Percentiles rank a stretch among this genome's conserved stretches.
Evolutionary conservation across 2,329 filamentous ascomycete species (phyloP).

Genomic region (Pezicula carpinea): DNA sequence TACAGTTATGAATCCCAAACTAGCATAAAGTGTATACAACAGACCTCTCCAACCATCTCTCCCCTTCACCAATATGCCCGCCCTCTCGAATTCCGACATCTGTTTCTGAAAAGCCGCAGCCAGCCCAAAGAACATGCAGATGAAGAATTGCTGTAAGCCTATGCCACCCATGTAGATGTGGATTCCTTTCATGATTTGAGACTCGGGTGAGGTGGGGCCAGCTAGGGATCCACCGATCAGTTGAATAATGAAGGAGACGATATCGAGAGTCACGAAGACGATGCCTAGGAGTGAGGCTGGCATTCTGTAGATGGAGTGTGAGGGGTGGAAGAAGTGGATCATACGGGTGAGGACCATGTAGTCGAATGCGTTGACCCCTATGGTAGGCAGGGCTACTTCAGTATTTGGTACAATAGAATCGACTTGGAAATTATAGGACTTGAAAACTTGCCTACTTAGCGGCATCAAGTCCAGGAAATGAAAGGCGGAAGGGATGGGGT

Average conservation of each 20-base stretch:
- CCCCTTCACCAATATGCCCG: constrained; percentile 6
- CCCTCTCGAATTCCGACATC: neutral
- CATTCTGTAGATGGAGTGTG: constrained; percentile 26
- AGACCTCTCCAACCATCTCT: constrained; percentile 2
- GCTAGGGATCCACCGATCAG: constrained; percentile 11
- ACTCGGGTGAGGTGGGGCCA: constrained; percentile 1
- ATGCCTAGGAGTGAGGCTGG: constrained; percentile 31
- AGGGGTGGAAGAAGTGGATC: constrained; percentile 28
- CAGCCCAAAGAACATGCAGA: constrained; percentile 15
- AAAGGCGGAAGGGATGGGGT: neutral
- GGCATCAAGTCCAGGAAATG: neutral
- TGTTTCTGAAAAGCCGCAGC: constrained; percentile 12
- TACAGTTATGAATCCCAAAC: constrained; percentile 16
- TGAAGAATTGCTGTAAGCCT: constrained; percentile 19
- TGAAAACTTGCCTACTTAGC: neutral
- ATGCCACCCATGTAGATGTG: constrained; percentile 22
- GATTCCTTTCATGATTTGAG: constrained; percentile 7
- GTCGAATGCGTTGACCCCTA: constrained; percentile 24
- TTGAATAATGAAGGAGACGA: constrained; percentile 29
- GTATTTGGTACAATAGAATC: too few relatives aligned
- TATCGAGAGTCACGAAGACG: constrained; percentile 40
- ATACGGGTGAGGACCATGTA: constrained; percentile 25
- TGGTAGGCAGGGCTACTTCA: neutral
- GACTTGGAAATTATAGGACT: too few relatives aligned
- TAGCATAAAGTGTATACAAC: constrained; percentile 13